Evolutionary conservation across 148 eudicot species (phyloP).

Genomic region (Chenopodium quinoa): DNA sequence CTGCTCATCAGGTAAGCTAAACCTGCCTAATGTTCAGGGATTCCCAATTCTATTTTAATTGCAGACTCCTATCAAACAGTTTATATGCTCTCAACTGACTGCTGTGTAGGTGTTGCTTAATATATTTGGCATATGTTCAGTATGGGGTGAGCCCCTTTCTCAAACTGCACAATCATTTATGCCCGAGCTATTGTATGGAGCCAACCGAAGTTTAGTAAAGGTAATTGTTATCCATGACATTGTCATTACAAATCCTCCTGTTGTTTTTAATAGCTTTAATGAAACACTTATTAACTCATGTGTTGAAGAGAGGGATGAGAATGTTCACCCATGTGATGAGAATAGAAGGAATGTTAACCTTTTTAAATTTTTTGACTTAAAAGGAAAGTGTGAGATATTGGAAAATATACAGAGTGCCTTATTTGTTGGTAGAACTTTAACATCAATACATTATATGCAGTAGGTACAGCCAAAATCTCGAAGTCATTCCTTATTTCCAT

Average conservation of each 20-base stretch:
- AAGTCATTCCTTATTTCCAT: not conserved
- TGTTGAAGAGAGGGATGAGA: not conserved
- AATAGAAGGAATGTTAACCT: not conserved
- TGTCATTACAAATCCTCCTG: not conserved
- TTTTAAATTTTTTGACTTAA: not conserved
- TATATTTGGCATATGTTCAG: constrained; percentile 65
- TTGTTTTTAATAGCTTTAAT: not conserved
- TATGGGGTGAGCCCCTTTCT: constrained; percentile 94
- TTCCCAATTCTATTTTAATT: not conserved
- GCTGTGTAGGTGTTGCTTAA: constrained; percentile 64
- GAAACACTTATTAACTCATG: too few species aligned
- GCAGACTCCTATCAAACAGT: not conserved
- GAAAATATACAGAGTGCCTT: too few species aligned
- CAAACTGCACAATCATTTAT: constrained; percentile 97
- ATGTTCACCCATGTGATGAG: not conserved
- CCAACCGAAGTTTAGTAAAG: constrained; percentile 61
- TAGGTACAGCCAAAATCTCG: too few species aligned
- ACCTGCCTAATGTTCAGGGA: not conserved
- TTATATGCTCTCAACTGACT: constrained; percentile 14
- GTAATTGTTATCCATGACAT: constrained; percentile 30
- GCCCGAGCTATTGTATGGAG: constrained; percentile 91
- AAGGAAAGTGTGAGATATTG: not conserved
- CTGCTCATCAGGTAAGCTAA: constrained; percentile 88
- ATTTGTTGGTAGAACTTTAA: too few species aligned
- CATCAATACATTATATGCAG: not conserved